A percentile compares a stretch with the other conserved stretches of the same genome.
Evolutionary conservation across 2,329 filamentous ascomycete species (phyloP).

Genomic region (Incumbomyces lentus): DNA sequence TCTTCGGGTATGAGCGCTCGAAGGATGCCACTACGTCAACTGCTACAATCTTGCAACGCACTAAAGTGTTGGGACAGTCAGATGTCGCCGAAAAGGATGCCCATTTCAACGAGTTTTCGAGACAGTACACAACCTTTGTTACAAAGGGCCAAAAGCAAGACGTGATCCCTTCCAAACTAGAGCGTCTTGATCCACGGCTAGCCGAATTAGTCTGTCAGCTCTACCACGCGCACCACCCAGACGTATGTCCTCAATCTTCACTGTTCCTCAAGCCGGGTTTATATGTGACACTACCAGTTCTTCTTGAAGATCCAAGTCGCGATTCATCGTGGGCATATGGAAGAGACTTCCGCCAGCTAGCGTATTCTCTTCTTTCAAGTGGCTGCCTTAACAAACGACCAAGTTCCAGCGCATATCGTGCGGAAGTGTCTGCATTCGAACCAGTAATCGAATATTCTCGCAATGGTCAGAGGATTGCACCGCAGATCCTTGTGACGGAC

Average conservation of each 20-base stretch:
- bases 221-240: background rate
- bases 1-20: conserved; percentile 33
- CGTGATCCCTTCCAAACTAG: background rate
- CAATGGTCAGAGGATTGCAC: conserved; percentile 24
- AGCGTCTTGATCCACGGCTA: conserved; percentile 37
- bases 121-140: conserved; percentile 25
- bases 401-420: no score
- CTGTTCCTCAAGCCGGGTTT: conserved; percentile 18
- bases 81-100: conserved; percentile 9
- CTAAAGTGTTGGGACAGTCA: conserved; percentile 18
- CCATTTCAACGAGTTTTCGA: conserved; percentile 25
- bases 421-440: no score
- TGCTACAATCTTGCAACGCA: conserved; percentile 23
- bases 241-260: conserved; percentile 1
- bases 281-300: conserved; percentile 54
- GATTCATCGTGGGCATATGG: conserved; percentile 50
- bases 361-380: conserved; percentile 41
- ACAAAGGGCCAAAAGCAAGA: no score
- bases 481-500: background rate
- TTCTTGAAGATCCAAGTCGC: conserved; percentile 48
- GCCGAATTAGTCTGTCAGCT: conserved; percentile 42
- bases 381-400: no score
- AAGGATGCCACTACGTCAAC: conserved; percentile 21
- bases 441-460: conserved; percentile 16
- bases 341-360: conserved; percentile 40